Percentiles rank a stretch among this genome's conserved stretches.
phyloP scores from a whole-genome alignment of 148 eudicot genomes.

The Pharnaceum exiguum region DNA sequence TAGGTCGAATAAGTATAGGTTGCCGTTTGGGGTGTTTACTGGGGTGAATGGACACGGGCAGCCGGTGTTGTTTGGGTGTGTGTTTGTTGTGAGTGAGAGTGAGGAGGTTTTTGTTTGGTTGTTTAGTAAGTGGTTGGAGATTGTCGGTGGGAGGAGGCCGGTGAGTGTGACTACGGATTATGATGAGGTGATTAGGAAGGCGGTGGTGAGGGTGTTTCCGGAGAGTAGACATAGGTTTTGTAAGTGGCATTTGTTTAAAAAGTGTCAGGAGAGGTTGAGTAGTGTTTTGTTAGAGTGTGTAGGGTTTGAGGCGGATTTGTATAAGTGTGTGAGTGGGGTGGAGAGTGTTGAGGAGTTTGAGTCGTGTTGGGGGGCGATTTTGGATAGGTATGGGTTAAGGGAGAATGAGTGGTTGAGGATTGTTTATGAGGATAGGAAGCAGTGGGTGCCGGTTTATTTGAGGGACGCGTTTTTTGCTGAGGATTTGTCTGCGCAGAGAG shows the following conservation, averaged over 20 bases:
- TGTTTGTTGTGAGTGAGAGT: slow-evolving; percentile 43
- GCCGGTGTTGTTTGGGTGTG: slow-evolving; percentile 62
- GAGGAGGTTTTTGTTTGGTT: slow-evolving; percentile 48
- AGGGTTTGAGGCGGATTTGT: slow-evolving; percentile 48
- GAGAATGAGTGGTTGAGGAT: slow-evolving; percentile 47
- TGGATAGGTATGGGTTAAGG: slow-evolving; percentile 40
- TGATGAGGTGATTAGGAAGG: slow-evolving; percentile 39
- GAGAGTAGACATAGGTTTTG: slow-evolving; percentile 42
- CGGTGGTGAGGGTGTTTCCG: slow-evolving; percentile 41
- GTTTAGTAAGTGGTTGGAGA: slow-evolving; percentile 43
- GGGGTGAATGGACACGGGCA: slow-evolving; percentile 53
- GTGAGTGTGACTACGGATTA: slow-evolving; percentile 51
- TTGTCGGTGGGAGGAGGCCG: slow-evolving; percentile 38
- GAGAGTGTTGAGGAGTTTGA: slow-evolving; percentile 52
- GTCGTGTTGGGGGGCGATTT: slow-evolving; percentile 45
- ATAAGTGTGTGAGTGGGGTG: slow-evolving; percentile 47
- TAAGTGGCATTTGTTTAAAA: slow-evolving; percentile 54
- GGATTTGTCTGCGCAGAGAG: slow-evolving; percentile 43
- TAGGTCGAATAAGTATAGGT: slow-evolving; percentile 56
- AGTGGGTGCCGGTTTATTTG: slow-evolving; percentile 53
- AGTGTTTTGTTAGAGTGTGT: slow-evolving; percentile 34
- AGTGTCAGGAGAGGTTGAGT: slow-evolving; percentile 49
- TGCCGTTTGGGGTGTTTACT: slow-evolving; percentile 52
- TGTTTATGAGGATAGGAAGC: slow-evolving; percentile 35
- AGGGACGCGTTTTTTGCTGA: slow-evolving; percentile 53